Percentiles rank a stretch among this genome's conserved stretches.
Evolutionary conservation across 148 eudicot species (phyloP).

Genomic region (Vaccinium vitisidaea): DNA sequence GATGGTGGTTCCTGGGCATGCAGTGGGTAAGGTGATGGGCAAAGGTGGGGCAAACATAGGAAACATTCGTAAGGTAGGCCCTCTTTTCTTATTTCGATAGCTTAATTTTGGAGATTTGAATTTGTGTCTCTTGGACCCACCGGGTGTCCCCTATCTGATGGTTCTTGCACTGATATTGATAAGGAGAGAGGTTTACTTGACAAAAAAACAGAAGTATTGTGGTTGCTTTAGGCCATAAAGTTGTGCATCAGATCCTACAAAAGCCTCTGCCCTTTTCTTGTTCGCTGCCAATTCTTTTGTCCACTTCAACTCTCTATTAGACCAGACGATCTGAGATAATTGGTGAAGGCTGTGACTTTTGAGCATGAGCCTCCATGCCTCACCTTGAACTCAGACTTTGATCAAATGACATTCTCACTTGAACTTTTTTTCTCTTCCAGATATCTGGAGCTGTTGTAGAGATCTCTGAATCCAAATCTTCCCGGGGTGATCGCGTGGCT

Average conservation of each 20-base stretch:
- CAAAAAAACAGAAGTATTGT: not conserved
- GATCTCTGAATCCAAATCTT: slow-evolving; percentile 70
- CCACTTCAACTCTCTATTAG: not conserved
- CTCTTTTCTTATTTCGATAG: not conserved
- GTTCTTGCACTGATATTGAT: not conserved
- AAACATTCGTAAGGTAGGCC: slow-evolving; percentile 75
- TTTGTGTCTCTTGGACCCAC: not conserved
- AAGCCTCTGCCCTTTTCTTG: not conserved
- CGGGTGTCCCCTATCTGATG: not conserved
- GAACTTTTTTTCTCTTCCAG: slow-evolving; percentile 42
- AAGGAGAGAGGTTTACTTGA: not conserved
- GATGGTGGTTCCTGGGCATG: slow-evolving; percentile 78
- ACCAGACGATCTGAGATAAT: not conserved
- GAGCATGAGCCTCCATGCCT: not conserved
- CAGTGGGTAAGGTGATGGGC: slow-evolving; percentile 81
- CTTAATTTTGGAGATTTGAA: not conserved
- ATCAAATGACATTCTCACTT: slow-evolving; percentile 21
- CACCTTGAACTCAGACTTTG: not conserved
- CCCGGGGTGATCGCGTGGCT: slow-evolving; percentile 86
- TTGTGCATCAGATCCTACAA: not conserved
- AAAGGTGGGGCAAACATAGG: slow-evolving; percentile 83
- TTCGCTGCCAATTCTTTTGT: not conserved
- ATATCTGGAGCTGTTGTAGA: slow-evolving; percentile 87
- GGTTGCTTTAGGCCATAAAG: not conserved
- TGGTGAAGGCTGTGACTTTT: not conserved